These are phyloP conservation scores for Penicillium tannophilum DNA, from an alignment of 495 filamentous ascomycete species.

Conservation along the genomic window DNA sequence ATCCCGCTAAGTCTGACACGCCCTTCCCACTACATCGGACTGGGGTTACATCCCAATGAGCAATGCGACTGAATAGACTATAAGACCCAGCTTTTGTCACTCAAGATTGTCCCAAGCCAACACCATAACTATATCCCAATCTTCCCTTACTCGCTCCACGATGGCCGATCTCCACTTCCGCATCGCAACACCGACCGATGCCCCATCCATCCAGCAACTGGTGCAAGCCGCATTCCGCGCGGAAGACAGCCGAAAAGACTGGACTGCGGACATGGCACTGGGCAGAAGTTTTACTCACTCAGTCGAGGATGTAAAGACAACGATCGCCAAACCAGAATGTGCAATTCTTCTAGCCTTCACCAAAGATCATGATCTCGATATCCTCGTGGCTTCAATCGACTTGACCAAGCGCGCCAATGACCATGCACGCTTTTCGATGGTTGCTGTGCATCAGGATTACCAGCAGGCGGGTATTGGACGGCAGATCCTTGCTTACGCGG, in stretches of 20 bases:
- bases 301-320: conserved; percentile 29
- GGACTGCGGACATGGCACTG: conserved; percentile 43
- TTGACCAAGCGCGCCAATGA: conserved; percentile 23
- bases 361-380: conserved; percentile 11
- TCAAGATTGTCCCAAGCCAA: neutral
- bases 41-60: neutral
- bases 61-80: neutral
- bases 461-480: conserved; percentile 45
- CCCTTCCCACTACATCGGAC: neutral
- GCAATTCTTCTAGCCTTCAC: conserved; percentile 35
- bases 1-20: neutral
- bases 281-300: conserved; percentile 32
- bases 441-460: conserved; percentile 40
- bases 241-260: conserved; percentile 36
- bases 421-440: conserved; percentile 40
- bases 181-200: conserved; percentile 33
- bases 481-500: conserved; percentile 41
- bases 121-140: neutral
- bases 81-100: neutral
- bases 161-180: conserved; percentile 30
- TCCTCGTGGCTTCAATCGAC: conserved; percentile 39
- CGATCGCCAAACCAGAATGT: conserved; percentile 41
- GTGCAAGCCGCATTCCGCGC: conserved; percentile 47
- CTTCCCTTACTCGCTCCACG: neutral
- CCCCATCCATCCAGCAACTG: conserved; percentile 28